These are phyloP conservation scores for Plectosphaerella cucumerina DNA, from an alignment of 2,329 filamentous ascomycete genomes.

Conservation along the genomic window DNA sequence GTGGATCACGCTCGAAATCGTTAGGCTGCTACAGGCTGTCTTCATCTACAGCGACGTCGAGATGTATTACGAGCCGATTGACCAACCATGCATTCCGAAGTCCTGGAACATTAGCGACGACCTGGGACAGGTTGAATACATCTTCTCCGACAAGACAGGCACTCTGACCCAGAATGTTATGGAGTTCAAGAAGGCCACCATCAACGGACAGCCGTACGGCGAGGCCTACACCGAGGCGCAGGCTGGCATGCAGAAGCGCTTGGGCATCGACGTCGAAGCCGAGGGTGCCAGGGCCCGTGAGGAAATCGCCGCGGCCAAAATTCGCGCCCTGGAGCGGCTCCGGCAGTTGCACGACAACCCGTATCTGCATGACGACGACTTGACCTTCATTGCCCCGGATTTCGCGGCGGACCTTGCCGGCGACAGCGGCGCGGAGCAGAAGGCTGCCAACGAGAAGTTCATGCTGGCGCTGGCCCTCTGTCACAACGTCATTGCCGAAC, in stretches of 20 bases:
- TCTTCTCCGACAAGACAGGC: conserved; percentile 93
- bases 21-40: conserved; percentile 85
- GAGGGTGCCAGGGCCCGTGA: conserved; percentile 68
- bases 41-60: conserved; percentile 96
- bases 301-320: conserved; percentile 76
- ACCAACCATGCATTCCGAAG: conserved; percentile 94
- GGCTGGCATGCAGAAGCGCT: conserved; percentile 88
- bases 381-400: conserved; percentile 90
- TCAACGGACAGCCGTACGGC: conserved; percentile 94
- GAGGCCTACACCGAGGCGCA: conserved; percentile 98
- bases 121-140: conserved; percentile 96
- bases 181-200: conserved; percentile 98
- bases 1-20: conserved; percentile 95
- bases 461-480: conserved; percentile 96
- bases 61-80: conserved; percentile 96
- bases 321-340: conserved; percentile 67
- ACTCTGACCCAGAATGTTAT: conserved; percentile 90
- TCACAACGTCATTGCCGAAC: conserved; percentile 92
- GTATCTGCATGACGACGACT: conserved; percentile 81
- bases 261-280: conserved; percentile 81
- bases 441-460: conserved; percentile 76
- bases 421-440: conserved; percentile 71
- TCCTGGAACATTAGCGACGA: conserved; percentile 99
- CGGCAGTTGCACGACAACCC: conserved; percentile 82
- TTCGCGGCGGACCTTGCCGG: conserved; percentile 82